Evolutionary conservation across 176 grass and related monocot species (phyloP), one percentile per base, ranked within the genome.

Genomic region (Eleusine coracana): DNA sequence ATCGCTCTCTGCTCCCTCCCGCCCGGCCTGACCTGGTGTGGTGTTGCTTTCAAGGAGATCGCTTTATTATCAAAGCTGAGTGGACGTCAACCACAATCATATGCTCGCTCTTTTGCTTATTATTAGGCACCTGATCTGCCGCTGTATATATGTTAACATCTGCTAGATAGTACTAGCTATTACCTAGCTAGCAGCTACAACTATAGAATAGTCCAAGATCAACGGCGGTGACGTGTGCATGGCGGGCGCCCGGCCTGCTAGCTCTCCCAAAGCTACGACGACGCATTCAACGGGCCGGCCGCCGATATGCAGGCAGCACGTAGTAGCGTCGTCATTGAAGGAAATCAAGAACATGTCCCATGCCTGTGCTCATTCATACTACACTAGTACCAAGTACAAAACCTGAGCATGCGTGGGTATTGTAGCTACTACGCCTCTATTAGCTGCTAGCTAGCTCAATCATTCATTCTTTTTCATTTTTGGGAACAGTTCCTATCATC

Each of bases 151-250:
- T 25, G 25, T 51, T 51, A 51, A 51, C 44, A 46, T 46, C 44
- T 10, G 11, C 8, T 46, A 46, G 44, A 34, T 46, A 46, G 7
- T 6, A 42, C 40, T 6, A 42, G 4, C 40, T 42, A 42, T 3
- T 42, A 42, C 40, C 40, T 42, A 42, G 50, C 50, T 52, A 52
- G 50, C 50, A 20, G 5, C 51, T 54, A 23, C 2, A 7, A 6
- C 16, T 5, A 17, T 55, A 56, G 52, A 56, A 56, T 21, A 58
- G 8, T 27, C 56, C 56, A 60, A 61, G 21, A 27, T 25, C 21
- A 61, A 61, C 52, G 52, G 52, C 58, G n/a, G 58, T 61, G 58
- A 25, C 58, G 58, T 61, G 58, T 61, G 58, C 58, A 61, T 27
- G 58, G 21, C 58, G 58, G 9, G n/a, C 58, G 7, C 58, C 56